Conservation (phyloP, 2,329 filamentous ascomycete genomes). For the Pestalotiopsis sp. region DNA sequence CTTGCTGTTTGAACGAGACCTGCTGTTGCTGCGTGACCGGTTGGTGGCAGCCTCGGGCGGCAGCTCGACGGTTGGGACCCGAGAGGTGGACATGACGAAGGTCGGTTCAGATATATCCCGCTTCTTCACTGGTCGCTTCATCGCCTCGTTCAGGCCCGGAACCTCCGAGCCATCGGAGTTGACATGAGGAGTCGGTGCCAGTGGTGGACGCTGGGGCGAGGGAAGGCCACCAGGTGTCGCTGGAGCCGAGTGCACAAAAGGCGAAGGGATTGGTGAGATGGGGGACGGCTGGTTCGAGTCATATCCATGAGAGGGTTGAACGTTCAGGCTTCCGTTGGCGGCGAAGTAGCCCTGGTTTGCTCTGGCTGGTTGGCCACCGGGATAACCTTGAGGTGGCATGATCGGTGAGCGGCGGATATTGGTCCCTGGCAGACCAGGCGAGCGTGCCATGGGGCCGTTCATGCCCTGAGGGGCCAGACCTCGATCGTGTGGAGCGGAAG, state of each 20-base stretch:
- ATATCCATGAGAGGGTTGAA: slow-evolving; percentile 33
- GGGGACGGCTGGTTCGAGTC: slow-evolving; percentile 46
- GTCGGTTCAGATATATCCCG: slow-evolving; percentile 54
- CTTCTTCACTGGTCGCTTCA: slow-evolving; percentile 45
- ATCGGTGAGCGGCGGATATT: slow-evolving; percentile 50
- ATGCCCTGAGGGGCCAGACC: slow-evolving; percentile 29
- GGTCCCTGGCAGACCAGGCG: slow-evolving; percentile 49
- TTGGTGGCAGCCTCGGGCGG: slow-evolving; percentile 32
- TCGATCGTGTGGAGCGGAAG: slow-evolving; percentile 37
- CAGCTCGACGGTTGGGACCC: slow-evolving; percentile 43
- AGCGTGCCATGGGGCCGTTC: slow-evolving; percentile 38
- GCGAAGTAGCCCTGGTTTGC: slow-evolving; percentile 22
- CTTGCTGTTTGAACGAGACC: slow-evolving; percentile 40
- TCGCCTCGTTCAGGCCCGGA: slow-evolving; percentile 38
- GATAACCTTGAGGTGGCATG: slow-evolving; percentile 46
- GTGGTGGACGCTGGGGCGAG: slow-evolving; percentile 35
- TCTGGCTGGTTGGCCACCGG: slow-evolving; percentile 28
- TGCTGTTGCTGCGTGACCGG: slow-evolving; percentile 38
- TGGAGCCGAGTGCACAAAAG: slow-evolving; percentile 32
- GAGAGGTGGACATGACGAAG: slow-evolving; percentile 47
- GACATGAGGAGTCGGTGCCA: slow-evolving; percentile 29
- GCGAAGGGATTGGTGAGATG: slow-evolving; percentile 43
- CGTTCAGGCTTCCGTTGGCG: slow-evolving; percentile 34
- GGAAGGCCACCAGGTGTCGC: slow-evolving; percentile 34
- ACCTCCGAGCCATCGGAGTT: slow-evolving; percentile 21